Evolutionary conservation across 345 rosid genomes (phyloP), one percentile per base, ranked within the genome.

Genomic region (Bruguiera sexangula): DNA sequence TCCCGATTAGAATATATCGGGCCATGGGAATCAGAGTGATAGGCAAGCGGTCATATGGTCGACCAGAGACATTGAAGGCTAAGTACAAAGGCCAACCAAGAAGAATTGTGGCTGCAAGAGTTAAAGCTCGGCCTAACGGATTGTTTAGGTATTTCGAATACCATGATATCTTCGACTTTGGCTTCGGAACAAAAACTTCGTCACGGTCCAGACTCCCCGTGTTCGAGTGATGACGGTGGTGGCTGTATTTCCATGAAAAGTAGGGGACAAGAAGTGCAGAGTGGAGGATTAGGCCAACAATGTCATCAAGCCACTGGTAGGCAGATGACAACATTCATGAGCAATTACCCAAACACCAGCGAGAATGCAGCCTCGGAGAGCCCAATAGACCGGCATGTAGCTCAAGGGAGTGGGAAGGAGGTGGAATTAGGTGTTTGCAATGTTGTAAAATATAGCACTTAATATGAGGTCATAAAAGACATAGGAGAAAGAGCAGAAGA

Each of bases 41-140:
- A 78, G 0, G 89, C 79, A 29, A 81, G 22, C 87, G 81, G 22
- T 80, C 79, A 13, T 83, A 83, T 5, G 69, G 76, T 22, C 83
- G 66, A n/a, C 89, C 87, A 1, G 85, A 79, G 26, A 78, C 84
- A 48, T 85, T 85, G 77, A 80, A 78, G 31, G 77, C 70, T 26
- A 85, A 58, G 78, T 85, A 85, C 11, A 79, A 60, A 10, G 82
- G 85, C 89, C 85, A 81, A 46, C 87, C 85, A 7, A 85, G 84
- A 24, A 65, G 74, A 15, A 85, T 75, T 31, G 85, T 75, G 55
- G 76, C 27, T 0, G 53, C 19, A 20, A 85, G 73, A 36, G 81
- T 63, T 20, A 81, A 19, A 65, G 75, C 69, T 36, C 87, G 69
- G 52, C 87, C 85, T 1, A 63, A 79, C 6, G 87, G 89, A 67